Evolutionary conservation across 768 basidiomycete genomes (phyloP).

Genomic region (Asterophora parasitica): DNA sequence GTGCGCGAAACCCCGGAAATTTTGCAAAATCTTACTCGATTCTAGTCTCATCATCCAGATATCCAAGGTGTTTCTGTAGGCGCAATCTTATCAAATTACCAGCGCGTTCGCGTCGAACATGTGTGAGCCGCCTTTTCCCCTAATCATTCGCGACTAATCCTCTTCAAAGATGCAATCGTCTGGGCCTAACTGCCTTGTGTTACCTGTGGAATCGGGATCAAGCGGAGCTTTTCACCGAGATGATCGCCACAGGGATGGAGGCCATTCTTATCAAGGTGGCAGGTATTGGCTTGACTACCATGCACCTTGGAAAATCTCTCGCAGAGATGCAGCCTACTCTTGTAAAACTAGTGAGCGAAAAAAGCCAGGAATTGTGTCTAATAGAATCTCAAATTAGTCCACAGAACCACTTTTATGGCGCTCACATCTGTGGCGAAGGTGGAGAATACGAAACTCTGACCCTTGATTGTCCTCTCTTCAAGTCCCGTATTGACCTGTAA

Average conservation of each 20-base stretch:
- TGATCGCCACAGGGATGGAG: constrained; percentile 76
- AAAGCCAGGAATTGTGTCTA: not conserved
- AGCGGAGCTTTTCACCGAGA: constrained; percentile 76
- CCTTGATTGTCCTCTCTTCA: constrained; percentile 85
- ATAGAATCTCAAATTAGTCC: not conserved
- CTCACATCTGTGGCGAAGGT: constrained; percentile 95
- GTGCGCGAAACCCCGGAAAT: constrained; percentile 33
- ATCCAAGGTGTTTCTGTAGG: constrained; percentile 88
- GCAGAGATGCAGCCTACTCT: constrained; percentile 71
- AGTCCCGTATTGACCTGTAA: constrained; percentile 66
- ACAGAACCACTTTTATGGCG: constrained; percentile 78
- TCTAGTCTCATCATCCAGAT: constrained; percentile 71
- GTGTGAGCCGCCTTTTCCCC: constrained; percentile 51
- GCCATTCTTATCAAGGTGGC: constrained; percentile 93
- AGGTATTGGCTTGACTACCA: constrained; percentile 77
- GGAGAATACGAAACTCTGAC: constrained; percentile 97
- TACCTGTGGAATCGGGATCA: constrained; percentile 97
- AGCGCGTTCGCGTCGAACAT: constrained; percentile 95
- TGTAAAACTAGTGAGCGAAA: constrained; percentile 56
- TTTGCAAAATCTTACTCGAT: constrained; percentile 1
- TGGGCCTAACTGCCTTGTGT: constrained; percentile 73
- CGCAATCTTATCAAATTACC: constrained; percentile 96
- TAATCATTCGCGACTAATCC: not conserved
- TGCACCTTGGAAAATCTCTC: constrained; percentile 77
- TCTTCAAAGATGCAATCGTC: constrained; percentile 65